A percentile compares a stretch with the other conserved stretches of the same genome.
Evolutionary conservation across 2,329 filamentous ascomycete species (phyloP).

Genomic region (Pseudogymnoascus sp.): DNA sequence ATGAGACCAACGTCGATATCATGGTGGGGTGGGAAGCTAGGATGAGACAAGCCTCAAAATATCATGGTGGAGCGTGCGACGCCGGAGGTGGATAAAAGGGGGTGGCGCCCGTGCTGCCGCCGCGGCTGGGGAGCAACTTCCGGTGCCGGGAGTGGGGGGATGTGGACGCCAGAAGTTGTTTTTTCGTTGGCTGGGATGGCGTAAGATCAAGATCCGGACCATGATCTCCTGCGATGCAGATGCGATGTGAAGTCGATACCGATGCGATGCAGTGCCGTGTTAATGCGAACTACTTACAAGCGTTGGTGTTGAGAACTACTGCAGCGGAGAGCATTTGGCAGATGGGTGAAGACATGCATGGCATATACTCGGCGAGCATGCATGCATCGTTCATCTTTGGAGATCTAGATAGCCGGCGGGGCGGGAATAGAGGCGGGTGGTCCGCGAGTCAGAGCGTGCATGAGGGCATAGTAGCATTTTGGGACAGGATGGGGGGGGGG

Average conservation of each 20-base stretch:
- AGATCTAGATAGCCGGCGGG: background rate
- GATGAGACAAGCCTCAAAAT: background rate
- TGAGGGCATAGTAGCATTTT: background rate
- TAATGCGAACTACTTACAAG: conserved; percentile 1
- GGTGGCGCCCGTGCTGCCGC: background rate
- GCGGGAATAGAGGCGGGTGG: background rate
- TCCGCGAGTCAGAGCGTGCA: background rate
- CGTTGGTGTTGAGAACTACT: background rate
- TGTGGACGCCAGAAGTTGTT: background rate
- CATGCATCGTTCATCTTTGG: background rate
- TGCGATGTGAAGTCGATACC: background rate
- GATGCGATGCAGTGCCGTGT: background rate
- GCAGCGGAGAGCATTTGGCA: background rate
- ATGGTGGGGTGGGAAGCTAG: background rate
- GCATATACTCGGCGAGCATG: background rate
- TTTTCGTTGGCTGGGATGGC: background rate
- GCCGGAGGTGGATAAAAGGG: background rate
- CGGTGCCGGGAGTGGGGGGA: background rate
- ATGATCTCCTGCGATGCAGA: background rate
- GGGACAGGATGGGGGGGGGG: background rate
- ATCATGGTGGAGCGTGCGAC: background rate
- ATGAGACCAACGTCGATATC: background rate
- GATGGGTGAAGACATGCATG: background rate
- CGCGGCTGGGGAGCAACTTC: background rate
- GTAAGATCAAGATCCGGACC: background rate